These are phyloP conservation scores for Acacia confusa DNA, from an alignment of 306 rosid genomes.

Conservation along the genomic window DNA sequence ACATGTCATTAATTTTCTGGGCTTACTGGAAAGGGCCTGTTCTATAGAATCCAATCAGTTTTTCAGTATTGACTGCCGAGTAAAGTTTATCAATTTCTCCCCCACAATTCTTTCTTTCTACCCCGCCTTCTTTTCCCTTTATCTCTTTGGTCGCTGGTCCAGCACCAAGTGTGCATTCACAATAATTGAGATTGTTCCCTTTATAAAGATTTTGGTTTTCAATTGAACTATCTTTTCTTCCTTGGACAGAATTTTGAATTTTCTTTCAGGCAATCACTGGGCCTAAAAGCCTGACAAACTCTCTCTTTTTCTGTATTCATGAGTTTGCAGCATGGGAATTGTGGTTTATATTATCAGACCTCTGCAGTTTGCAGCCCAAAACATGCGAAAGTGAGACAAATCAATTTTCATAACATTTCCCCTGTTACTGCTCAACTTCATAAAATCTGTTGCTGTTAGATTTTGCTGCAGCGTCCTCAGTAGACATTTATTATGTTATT, in stretches of 20 bases:
- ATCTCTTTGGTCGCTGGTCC: background rate
- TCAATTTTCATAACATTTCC: background rate
- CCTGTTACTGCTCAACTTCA: background rate
- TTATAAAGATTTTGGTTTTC: slow-evolving; percentile 4
- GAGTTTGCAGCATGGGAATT: slow-evolving; percentile 18
- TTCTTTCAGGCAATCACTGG: background rate
- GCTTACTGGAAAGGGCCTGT: background rate
- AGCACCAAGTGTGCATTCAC: background rate
- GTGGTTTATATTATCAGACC: background rate
- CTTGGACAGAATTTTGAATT: background rate
- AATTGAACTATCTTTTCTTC: background rate
- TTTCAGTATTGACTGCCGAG: background rate
- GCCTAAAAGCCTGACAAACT: background rate
- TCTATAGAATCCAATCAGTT: background rate
- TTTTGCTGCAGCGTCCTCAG: background rate
- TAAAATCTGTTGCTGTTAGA: background rate
- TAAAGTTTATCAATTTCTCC: background rate
- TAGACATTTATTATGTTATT: background rate
- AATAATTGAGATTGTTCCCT: slow-evolving; percentile 17
- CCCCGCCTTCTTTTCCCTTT: too few species aligned
- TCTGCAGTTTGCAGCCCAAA: slow-evolving; percentile 10
- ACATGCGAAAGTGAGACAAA: background rate
- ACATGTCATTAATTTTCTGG: background rate
- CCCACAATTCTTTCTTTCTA: background rate
- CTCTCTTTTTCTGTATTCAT: slow-evolving; percentile 13